Evolutionary conservation across 345 rosid genomes (phyloP).

Genomic region (Hypericum perforatum): DNA sequence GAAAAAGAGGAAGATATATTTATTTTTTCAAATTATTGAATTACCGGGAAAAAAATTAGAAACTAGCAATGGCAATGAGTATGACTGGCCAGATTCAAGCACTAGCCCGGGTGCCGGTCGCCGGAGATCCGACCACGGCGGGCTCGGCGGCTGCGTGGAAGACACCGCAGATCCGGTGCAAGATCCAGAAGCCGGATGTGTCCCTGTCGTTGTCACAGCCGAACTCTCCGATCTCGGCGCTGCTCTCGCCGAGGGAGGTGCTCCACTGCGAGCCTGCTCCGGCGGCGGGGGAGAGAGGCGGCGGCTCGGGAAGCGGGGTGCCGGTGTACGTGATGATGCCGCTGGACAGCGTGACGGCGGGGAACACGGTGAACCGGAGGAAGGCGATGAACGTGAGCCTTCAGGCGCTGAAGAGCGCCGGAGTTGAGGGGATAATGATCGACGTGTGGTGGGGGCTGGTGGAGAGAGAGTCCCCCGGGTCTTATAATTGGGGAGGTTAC

Average conservation of each 20-base stretch:
- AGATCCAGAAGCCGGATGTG: conserved; percentile 19
- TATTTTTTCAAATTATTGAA: neutral
- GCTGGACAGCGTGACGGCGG: conserved; percentile 79
- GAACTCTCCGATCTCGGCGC: conserved; percentile 66
- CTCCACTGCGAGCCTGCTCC: neutral
- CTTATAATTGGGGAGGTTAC: conserved; percentile 94
- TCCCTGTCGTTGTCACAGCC: conserved; percentile 39
- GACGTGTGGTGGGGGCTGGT: conserved; percentile 99
- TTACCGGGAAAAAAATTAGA: conserved; percentile 5
- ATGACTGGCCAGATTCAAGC: conserved; percentile 58
- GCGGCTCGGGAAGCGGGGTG: conserved; percentile 41
- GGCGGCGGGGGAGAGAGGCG: conserved; percentile 11
- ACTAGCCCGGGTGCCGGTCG: conserved; percentile 46
- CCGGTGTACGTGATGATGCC: conserved; percentile 99
- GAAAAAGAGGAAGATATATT: neutral
- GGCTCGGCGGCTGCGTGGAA: conserved; percentile 50
- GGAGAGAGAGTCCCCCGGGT: conserved; percentile 74
- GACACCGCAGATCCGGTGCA: conserved; percentile 25
- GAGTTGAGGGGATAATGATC: conserved; percentile 92
- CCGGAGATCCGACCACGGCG: conserved; percentile 24
- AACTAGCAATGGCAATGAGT: conserved; percentile 49
- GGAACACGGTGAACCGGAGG: conserved; percentile 63
- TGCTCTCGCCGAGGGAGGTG: conserved; percentile 16
- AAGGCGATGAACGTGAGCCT: conserved; percentile 95
- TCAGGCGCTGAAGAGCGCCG: conserved; percentile 90